A percentile compares a stretch with the other conserved stretches of the same genome.
Evolutionary conservation across 2,329 filamentous ascomycete species (phyloP).

Genomic region (Sporothrix humicola): DNA sequence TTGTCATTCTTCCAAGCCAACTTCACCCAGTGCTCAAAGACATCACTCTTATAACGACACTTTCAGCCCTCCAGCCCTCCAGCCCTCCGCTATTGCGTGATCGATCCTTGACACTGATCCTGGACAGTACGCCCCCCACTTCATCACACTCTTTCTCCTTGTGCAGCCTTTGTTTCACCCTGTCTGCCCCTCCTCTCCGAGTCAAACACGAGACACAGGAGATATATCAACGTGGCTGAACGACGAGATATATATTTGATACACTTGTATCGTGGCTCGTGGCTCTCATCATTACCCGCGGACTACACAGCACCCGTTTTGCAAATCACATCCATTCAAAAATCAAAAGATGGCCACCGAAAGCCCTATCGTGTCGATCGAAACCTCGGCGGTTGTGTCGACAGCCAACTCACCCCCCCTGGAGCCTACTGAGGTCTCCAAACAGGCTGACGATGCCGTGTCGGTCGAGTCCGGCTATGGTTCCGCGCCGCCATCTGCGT

Average conservation of each 20-base stretch:
- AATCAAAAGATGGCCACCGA: slow-evolving; percentile 25
- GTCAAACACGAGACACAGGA: neutral
- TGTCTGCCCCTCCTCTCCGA: neutral
- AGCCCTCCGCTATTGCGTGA: slow-evolving; percentile 14
- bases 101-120: neutral
- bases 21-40: slow-evolving; percentile 4
- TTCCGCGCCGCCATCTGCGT: slow-evolving; percentile 57
- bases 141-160: neutral
- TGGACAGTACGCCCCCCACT: neutral
- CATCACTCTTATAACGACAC: neutral
- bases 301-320: neutral
- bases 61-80: neutral
- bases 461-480: slow-evolving; percentile 84
- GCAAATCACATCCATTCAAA: neutral
- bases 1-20: neutral
- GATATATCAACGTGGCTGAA: neutral
- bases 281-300: neutral
- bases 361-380: neutral
- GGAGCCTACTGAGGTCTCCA: slow-evolving; percentile 48
- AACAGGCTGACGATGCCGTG: slow-evolving; percentile 48
- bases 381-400: slow-evolving; percentile 20
- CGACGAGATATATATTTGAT: slow-evolving; percentile 2
- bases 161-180: slow-evolving; percentile 11
- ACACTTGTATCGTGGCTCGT: neutral
- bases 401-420: slow-evolving; percentile 45